phyloP scores from a whole-genome alignment of 2,329 filamentous ascomycete genomes.

The Mycogone perniciosa region DNA sequence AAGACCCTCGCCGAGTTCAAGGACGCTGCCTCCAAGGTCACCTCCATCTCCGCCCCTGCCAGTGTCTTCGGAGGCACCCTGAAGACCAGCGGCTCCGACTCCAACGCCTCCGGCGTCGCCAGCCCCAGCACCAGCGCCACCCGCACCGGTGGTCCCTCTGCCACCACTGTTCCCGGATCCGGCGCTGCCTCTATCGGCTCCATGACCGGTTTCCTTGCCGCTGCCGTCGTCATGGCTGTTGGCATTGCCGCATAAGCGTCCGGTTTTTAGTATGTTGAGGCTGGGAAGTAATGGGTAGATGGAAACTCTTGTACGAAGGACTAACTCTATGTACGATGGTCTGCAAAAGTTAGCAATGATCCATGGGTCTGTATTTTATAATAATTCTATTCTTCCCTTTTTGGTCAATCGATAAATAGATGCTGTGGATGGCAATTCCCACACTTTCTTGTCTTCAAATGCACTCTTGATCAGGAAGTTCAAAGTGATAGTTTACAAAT shows the following conservation, averaged over 20 bases:
- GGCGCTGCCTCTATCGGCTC: slow-evolving; percentile 1
- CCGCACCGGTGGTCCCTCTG: background rate
- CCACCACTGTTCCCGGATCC: slow-evolving; percentile 1
- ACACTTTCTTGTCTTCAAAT: no score
- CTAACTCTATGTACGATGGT: no score
- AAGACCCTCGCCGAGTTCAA: slow-evolving; percentile 9
- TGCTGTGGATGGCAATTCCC: no score
- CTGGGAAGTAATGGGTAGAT: background rate
- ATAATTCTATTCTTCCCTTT: no score
- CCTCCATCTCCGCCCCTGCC: slow-evolving; percentile 3
- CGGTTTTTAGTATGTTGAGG: background rate
- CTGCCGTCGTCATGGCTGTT: slow-evolving; percentile 4
- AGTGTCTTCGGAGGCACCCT: slow-evolving; percentile 5
- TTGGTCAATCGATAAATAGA: no score
- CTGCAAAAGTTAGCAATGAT: no score
- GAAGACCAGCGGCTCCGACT: background rate
- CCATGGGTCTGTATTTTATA: no score
- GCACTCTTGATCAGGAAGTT: no score
- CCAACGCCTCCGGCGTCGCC: background rate
- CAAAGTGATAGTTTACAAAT: no score
- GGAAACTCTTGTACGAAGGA: background rate
- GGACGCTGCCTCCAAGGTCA: slow-evolving; percentile 2
- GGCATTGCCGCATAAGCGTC: slow-evolving; percentile 5
- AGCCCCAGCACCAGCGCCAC: background rate
- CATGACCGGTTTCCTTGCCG: slow-evolving; percentile 7